phyloP scores from a whole-genome alignment of 2,329 filamentous ascomycete genomes.

The Calonectria hawksworthii region DNA sequence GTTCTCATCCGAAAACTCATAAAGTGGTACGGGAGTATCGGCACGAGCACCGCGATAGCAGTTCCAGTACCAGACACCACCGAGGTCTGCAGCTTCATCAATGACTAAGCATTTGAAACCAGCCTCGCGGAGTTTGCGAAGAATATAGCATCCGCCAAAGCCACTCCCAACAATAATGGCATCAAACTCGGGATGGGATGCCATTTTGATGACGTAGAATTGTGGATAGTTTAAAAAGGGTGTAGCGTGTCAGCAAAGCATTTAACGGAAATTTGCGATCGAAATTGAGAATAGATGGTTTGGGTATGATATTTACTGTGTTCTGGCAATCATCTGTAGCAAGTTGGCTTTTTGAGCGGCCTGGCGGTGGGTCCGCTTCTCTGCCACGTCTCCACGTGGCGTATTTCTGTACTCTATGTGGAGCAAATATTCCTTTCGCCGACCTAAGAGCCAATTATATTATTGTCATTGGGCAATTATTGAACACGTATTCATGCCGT shows the following conservation, averaged over 20 bases:
- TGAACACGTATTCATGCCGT: background rate
- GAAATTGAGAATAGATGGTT: background rate
- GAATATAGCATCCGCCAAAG: conserved; percentile 5
- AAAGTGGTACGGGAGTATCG: conserved; percentile 47
- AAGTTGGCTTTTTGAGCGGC: background rate
- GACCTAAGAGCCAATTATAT: background rate
- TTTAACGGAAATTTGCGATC: background rate
- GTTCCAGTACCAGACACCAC: conserved; percentile 54
- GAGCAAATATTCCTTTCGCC: background rate
- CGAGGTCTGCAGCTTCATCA: conserved; percentile 62
- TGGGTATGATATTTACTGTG: background rate
- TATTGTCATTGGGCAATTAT: background rate
- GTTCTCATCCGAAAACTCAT: conserved; percentile 45
- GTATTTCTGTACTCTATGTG: background rate
- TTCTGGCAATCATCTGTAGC: background rate
- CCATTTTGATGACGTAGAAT: background rate
- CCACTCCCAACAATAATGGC: conserved; percentile 11
- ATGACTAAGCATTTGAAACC: conserved; percentile 69
- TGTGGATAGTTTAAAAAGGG: background rate
- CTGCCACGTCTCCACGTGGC: background rate
- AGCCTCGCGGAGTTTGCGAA: background rate
- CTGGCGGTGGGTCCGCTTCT: background rate
- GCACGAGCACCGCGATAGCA: conserved; percentile 53
- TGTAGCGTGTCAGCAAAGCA: background rate
- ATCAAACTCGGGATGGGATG: background rate